phyloP scores from a whole-genome alignment of 2,329 filamentous ascomycete genomes.

The Aspergillus sergii region DNA sequence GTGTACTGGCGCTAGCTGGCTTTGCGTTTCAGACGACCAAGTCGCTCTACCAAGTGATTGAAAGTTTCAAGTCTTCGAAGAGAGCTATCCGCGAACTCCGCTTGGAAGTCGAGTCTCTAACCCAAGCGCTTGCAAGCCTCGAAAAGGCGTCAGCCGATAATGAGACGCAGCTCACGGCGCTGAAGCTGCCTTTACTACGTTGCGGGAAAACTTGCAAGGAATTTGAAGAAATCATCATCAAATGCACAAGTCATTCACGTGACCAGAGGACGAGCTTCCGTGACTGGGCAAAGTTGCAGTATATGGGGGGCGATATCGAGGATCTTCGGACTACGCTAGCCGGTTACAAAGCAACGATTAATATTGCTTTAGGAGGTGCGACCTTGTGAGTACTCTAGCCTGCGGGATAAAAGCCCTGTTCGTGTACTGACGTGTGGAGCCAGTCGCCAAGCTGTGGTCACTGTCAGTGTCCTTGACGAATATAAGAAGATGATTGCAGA shows the following conservation, averaged over 20 bases:
- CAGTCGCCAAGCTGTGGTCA: conserved; percentile 23
- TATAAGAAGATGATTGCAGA: conserved; percentile 39
- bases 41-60: conserved; percentile 21
- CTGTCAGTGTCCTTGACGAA: conserved; percentile 27
- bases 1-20: conserved; percentile 23
- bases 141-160: conserved; percentile 13
- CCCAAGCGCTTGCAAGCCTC: conserved; percentile 19
- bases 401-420: too few species aligned
- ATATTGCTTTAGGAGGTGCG: conserved; percentile 28
- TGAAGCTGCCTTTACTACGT: conserved; percentile 25
- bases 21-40: conserved; percentile 28
- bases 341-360: conserved; percentile 30
- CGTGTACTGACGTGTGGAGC: conserved; percentile 4
- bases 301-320: conserved; percentile 22
- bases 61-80: conserved; percentile 22
- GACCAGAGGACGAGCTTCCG: conserved; percentile 20
- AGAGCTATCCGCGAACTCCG: conserved; percentile 23
- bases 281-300: conserved; percentile 17
- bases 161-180: conserved; percentile 18
- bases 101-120: conserved; percentile 22
- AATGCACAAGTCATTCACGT: conserved; percentile 18
- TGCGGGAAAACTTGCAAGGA: conserved; percentile 26
- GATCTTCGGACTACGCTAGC: conserved; percentile 24
- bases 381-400: conserved; percentile 27
- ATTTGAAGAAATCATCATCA: conserved; percentile 19